These are phyloP conservation scores for Obelidium mucronatum DNA, from an alignment of 192 early-diverging fungal genomes.

Conservation along the genomic window DNA sequence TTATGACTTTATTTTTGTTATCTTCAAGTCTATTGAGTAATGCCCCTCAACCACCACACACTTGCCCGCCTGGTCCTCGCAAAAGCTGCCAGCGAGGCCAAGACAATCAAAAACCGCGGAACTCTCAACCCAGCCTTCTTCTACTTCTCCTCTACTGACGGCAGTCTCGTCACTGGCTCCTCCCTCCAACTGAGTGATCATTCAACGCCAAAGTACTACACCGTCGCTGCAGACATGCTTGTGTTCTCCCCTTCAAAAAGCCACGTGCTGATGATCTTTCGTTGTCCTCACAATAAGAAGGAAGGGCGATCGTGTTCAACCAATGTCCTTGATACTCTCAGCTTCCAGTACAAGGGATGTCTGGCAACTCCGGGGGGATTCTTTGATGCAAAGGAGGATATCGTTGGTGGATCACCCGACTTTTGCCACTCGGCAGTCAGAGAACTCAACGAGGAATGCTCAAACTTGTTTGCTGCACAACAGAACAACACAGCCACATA, in stretches of 20 bases:
- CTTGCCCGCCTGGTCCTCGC: background rate
- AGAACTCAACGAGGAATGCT: conserved; percentile 31
- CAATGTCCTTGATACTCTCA: conserved; percentile 1
- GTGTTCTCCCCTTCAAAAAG: background rate
- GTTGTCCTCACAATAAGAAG: conserved; percentile 19
- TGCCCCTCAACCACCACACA: too few species aligned
- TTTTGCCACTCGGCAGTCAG: conserved; percentile 8
- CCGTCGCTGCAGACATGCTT: conserved; percentile 26
- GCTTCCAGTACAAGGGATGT: conserved; percentile 37
- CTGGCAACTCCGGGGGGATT: conserved; percentile 30
- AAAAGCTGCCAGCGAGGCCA: background rate
- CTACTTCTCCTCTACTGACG: background rate
- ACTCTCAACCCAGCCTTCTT: background rate
- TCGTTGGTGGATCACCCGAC: conserved; percentile 1
- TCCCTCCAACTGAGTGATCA: conserved; percentile 1
- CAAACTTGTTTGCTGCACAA: background rate
- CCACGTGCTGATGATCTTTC: conserved; percentile 25
- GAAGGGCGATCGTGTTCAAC: background rate
- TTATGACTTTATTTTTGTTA: too few species aligned
- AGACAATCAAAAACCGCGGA: conserved; percentile 27
- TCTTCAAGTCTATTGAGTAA: too few species aligned
- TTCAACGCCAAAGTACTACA: conserved; percentile 11
- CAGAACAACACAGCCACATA: background rate
- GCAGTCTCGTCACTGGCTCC: background rate
- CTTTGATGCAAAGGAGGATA: conserved; percentile 9